phyloP scores from a whole-genome alignment of 2,329 filamentous ascomycete genomes.

The Aspergillus eucalypticola region DNA sequence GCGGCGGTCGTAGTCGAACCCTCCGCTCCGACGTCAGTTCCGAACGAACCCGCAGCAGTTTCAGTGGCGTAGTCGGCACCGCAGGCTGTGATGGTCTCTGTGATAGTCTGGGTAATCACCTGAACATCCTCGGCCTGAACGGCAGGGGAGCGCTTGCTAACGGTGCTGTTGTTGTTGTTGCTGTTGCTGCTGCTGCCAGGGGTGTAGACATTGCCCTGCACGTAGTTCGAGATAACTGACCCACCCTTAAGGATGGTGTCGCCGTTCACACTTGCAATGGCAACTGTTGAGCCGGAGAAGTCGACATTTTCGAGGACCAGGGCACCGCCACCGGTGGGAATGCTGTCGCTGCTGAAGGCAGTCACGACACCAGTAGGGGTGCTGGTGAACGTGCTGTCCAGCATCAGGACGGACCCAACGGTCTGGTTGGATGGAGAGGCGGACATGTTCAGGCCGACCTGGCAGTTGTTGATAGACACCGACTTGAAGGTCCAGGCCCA shows the following conservation, averaged over 20 bases:
- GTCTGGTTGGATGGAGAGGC: conserved; percentile 65
- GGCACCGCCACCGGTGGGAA: conserved; percentile 72
- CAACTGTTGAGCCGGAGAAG: conserved; percentile 68
- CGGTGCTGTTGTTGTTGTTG: not conserved
- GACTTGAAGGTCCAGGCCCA: conserved; percentile 84
- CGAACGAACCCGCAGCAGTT: not conserved
- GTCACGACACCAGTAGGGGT: conserved; percentile 76
- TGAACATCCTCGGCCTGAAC: conserved; percentile 19
- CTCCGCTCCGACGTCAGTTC: not conserved
- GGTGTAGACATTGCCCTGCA: conserved; percentile 75
- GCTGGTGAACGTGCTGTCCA: conserved; percentile 77
- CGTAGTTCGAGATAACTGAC: conserved; percentile 68
- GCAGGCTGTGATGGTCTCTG: conserved; percentile 29
- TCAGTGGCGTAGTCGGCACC: conserved; percentile 14
- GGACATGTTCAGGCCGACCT: conserved; percentile 78
- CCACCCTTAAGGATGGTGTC: conserved; percentile 68
- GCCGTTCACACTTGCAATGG: conserved; percentile 62
- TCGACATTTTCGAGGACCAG: conserved; percentile 89
- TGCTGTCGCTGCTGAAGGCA: conserved; percentile 64
- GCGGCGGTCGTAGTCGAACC: not conserved
- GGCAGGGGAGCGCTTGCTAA: conserved; percentile 28
- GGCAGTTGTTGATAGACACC: conserved; percentile 70
- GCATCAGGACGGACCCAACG: conserved; percentile 80
- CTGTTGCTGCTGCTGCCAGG: conserved; percentile 18
- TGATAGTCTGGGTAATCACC: conserved; percentile 29